Percentiles rank a stretch among this genome's conserved stretches.
phyloP scores from a whole-genome alignment of 345 rosid species.

The Heritiera littoralis region DNA sequence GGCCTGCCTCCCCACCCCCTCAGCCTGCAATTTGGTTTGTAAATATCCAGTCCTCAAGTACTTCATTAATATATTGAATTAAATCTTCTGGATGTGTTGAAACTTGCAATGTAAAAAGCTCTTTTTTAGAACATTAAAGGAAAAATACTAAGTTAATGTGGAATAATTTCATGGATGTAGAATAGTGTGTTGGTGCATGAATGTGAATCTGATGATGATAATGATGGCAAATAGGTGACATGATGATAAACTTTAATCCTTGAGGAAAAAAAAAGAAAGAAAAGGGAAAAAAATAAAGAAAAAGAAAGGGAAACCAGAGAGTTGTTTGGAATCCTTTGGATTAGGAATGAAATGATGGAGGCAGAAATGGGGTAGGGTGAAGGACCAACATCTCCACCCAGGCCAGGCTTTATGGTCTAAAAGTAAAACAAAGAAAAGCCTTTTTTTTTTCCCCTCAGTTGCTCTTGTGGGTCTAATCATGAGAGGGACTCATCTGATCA shows the following conservation, averaged over 20 bases:
- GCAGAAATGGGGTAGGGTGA: conserved; percentile 24
- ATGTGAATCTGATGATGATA: background rate
- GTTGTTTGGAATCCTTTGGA: conserved; percentile 6
- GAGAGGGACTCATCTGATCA: no score
- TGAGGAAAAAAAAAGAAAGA: background rate
- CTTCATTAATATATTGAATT: background rate
- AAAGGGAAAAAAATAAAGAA: background rate
- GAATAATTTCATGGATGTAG: background rate
- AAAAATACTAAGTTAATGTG: background rate
- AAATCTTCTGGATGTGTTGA: background rate
- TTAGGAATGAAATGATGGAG: conserved; percentile 21
- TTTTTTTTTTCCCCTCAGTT: background rate
- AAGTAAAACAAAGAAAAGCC: conserved; percentile 15
- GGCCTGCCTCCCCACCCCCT: background rate
- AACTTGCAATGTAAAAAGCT: background rate
- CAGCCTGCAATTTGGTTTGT: conserved; percentile 10
- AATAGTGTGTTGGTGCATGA: background rate
- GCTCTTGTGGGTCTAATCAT: conserved; percentile 43
- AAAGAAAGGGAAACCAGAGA: background rate
- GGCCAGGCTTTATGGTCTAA: conserved; percentile 29
- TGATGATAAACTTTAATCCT: background rate
- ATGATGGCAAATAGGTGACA: background rate
- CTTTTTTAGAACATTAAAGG: background rate
- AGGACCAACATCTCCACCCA: conserved; percentile 34
- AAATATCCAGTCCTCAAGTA: background rate